phyloP scores from a whole-genome alignment of 805 yeast genomes.

The Starmerella apis region DNA sequence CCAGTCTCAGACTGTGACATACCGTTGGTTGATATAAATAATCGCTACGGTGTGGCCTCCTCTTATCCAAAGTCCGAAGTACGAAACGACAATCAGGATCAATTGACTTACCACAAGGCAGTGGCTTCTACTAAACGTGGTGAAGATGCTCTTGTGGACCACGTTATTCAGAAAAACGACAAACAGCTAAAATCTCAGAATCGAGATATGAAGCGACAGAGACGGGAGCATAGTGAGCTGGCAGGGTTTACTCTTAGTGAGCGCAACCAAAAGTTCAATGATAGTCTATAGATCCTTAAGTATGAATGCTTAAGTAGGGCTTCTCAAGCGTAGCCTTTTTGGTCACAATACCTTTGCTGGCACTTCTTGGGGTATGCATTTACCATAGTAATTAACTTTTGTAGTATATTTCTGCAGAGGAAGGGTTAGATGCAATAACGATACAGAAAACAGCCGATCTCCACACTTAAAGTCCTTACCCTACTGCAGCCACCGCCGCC shows the following conservation, averaged over 20 bases:
- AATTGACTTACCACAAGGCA: slow-evolving; percentile 10
- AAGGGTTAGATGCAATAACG: no score
- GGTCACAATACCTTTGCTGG: no score
- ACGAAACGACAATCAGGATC: background rate
- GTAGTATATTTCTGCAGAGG: no score
- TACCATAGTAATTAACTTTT: no score
- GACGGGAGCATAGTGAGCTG: background rate
- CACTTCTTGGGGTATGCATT: no score
- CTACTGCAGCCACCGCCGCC: background rate
- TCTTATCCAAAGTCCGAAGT: background rate
- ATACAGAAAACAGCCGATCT: background rate
- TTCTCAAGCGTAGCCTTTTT: no score
- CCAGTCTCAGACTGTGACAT: background rate
- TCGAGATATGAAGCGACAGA: background rate
- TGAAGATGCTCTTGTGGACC: slow-evolving; percentile 15
- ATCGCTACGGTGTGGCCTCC: background rate
- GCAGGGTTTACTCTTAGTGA: slow-evolving; percentile 5
- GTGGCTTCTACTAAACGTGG: slow-evolving; percentile 10
- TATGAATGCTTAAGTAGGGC: no score
- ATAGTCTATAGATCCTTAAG: background rate
- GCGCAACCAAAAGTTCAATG: slow-evolving; percentile 4
- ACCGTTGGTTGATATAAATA: background rate
- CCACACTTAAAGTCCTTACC: background rate
- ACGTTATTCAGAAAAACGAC: slow-evolving; percentile 1
- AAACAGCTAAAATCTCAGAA: slow-evolving; percentile 3